Base-by-base conservation (phyloP, 768 basidiomycete genomes). In the Termitomyces sp. region DNA sequence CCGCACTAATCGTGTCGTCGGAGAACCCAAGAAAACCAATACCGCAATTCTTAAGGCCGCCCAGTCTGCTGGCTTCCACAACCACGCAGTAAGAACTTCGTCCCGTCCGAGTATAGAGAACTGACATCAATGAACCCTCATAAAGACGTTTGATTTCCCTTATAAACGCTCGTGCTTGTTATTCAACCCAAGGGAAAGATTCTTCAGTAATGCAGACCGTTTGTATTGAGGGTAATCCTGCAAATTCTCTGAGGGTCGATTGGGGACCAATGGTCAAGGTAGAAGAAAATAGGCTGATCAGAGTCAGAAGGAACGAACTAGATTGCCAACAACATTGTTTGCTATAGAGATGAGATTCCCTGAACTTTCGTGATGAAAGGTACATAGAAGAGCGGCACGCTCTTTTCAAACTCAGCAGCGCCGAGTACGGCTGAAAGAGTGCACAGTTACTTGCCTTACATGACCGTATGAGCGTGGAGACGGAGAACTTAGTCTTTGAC, bases 21-120 rank as follows among this genome's bases (percentile, higher is more conserved):
- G 73, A 33, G 79, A 81, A 58, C 79, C 78, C 0, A 72, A 66
- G 54, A 64, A 66, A 3, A 61, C 66, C 2, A 73, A 73, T 53
- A 45, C 46, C 9, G 61, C 65, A 7, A 68, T 73, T 30, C 33
- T 62, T 15, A 64, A 62, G 31, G 67, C 66, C 11, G 62, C 52
- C 0, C 23, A 55, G 4, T 54, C 58, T n/a, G 57, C 67, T 3
- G 70, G 67, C 6, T 70, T 64, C 60, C 63, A 67, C 50, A 33
- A 60, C n/a, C 55, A 63, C 19, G 63, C 63, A 41, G 71, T 72
- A 57, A 55, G 67, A 43, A 23, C 11, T 41, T 23, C 12, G 9
- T 28, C 45, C 23, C 8, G 19, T 17, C 47, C 26, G 30, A 40
- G 28, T 5, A 9, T 38, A 10, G 3, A 17, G 26, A 37, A 46